A percentile compares a stretch with the other conserved stretches of the same genome.
These are phyloP conservation scores for Phaeoacremonium minimum DNA, from an alignment of 2,329 filamentous ascomycete genomes.

Conservation along the genomic window DNA sequence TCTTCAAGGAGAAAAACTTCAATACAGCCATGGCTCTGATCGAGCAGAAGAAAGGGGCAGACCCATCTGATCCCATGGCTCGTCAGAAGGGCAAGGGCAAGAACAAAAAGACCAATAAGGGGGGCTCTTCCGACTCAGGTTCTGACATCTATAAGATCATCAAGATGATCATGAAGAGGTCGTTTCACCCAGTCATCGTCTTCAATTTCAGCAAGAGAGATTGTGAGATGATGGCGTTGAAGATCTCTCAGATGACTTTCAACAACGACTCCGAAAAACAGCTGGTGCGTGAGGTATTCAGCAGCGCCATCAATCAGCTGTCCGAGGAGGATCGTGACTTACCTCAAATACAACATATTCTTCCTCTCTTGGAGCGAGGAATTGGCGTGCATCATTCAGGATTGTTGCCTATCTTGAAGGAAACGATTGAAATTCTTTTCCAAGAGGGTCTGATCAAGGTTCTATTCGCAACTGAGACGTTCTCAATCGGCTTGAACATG, in stretches of 20 bases:
- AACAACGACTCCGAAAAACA: constrained; percentile 94
- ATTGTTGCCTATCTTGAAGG: constrained; percentile 90
- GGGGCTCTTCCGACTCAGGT: constrained; percentile 64
- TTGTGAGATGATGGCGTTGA: constrained; percentile 84
- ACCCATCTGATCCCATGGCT: constrained; percentile 73
- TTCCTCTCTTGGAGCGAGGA: constrained; percentile 83
- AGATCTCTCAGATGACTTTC: constrained; percentile 84
- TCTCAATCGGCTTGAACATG: constrained; percentile 98
- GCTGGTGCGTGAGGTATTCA: constrained; percentile 92
- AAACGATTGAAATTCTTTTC: constrained; percentile 98
- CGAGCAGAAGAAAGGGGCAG: constrained; percentile 80
- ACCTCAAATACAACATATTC: constrained; percentile 84
- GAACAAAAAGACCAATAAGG: constrained; percentile 88
- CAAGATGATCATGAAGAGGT: constrained; percentile 97
- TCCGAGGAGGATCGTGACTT: constrained; percentile 87
- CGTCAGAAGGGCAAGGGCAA: constrained; percentile 84
- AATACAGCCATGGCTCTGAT: constrained; percentile 91
- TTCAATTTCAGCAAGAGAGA: constrained; percentile 99
- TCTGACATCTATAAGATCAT: constrained; percentile 97
- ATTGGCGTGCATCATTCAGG: constrained; percentile 98
- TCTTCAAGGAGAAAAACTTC: constrained; percentile 96
- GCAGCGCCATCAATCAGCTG: constrained; percentile 86
- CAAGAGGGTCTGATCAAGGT: constrained; percentile 98
- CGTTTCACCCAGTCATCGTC: constrained; percentile 96
- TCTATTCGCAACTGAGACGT: constrained; percentile 95